Evolutionary conservation across 106 monocot species (phyloP).

Genomic region (Dioscorea dumetorum): DNA sequence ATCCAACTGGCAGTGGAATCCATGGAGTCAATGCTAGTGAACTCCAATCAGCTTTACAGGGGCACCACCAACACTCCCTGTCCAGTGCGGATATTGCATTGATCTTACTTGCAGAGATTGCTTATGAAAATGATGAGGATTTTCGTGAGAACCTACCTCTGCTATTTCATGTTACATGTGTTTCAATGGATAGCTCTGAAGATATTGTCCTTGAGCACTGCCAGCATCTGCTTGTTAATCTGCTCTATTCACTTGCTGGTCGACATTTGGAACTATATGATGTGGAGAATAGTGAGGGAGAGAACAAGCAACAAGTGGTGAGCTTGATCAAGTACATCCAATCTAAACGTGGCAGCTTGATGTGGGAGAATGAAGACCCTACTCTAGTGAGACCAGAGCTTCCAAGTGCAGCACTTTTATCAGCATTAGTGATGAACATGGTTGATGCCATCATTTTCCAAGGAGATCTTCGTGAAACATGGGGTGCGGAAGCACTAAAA

Average conservation of each 20-base stretch:
- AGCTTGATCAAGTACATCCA: conserved; percentile 96
- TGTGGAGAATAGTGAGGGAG: conserved; percentile 70
- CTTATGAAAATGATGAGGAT: conserved; percentile 99
- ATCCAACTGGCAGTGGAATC: conserved; percentile 25
- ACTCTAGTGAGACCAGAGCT: conserved; percentile 66
- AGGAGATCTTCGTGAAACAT: conserved; percentile 95
- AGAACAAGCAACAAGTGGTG: conserved; percentile 89
- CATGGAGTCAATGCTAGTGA: conserved; percentile 78
- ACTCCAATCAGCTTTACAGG: conserved; percentile 82
- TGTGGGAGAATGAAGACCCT: conserved; percentile 99
- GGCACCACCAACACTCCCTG: conserved; percentile 72
- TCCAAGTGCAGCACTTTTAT: conserved; percentile 70
- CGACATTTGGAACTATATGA: conserved; percentile 90
- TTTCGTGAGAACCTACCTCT: conserved; percentile 94
- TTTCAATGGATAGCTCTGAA: conserved; percentile 99
- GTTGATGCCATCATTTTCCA: conserved; percentile 98
- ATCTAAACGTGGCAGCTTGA: conserved; percentile 85
- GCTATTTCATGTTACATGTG: conserved; percentile 90
- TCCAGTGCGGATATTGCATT: conserved; percentile 93
- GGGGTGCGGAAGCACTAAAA: conserved; percentile 92
- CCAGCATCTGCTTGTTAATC: conserved; percentile 89
- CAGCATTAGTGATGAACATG: conserved; percentile 87
- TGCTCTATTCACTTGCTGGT: conserved; percentile 94
- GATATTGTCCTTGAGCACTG: conserved; percentile 98
- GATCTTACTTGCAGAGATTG: conserved; percentile 94